Evolutionary conservation across 1,284 basidiomycete species (phyloP), one percentile per base, ranked within the genome.

Genomic region (Ceratobasidium sp.): DNA sequence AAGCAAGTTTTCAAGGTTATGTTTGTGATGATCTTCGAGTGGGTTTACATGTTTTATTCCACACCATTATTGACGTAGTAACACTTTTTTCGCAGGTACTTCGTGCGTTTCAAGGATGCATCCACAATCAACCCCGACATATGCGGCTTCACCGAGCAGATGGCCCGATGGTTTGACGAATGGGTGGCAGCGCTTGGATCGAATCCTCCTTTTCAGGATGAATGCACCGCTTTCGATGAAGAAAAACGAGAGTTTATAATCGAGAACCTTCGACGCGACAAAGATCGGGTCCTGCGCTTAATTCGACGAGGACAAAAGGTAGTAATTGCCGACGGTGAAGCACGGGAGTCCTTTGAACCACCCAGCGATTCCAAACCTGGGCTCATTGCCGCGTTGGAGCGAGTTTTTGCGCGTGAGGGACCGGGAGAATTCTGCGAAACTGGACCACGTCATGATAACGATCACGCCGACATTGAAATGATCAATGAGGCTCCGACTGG

Each of bases 381-480:
- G 3, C 44, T 66, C n/a, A 41, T 47, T 13, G 56, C 72, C 19
- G 52, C 68, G 81, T n/a, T 69, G 80, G 1, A 77, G 79, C 23
- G 78, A 80, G 2, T 75, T 84, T 9, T 73, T 74, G 14, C 77
- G 77, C 86, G 84, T 71, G 82, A 85, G 56, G 83, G 83, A 16
- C 87, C 87, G 0, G 87, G 87, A 8, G 75, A 75, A 0, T 73
- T 82, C 1, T 82, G 84, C 0, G 50, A 70, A 3, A 78, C 78
- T 0, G 87, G 86, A 2, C 81, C 82, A 0, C 79, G 87, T 1
- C 87, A 90, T 70, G 83, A 89, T 72, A 90, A 90, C 68, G 88
- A 91, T 73, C 78, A 77, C 33, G 74, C 78, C 16, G 79, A 84
- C 33, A 85, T 90, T n/a, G 59, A 73, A 2, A 76, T 84, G 2